Percentiles rank a stretch among this genome's conserved stretches.
Evolutionary conservation across 2,329 filamentous ascomycete genomes (phyloP).

Genomic region (Helotiales sp.): DNA sequence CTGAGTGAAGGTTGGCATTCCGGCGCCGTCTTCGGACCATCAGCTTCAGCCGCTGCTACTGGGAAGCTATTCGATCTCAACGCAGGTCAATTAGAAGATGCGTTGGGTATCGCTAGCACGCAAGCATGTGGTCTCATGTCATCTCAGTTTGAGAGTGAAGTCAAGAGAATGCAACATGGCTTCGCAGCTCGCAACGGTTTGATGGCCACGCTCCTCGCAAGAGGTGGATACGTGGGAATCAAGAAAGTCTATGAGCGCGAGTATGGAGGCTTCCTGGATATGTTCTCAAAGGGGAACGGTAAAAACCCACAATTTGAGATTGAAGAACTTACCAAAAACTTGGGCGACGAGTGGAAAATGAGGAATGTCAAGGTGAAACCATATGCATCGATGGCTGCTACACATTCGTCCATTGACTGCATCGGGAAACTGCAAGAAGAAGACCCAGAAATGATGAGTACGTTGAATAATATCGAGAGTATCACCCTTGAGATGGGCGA

Average conservation of each 20-base stretch:
- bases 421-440: constrained; percentile 35
- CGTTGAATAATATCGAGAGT: constrained; percentile 32
- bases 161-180: constrained; percentile 47
- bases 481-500: constrained; percentile 35
- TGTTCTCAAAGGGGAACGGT: constrained; percentile 37
- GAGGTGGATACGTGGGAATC: constrained; percentile 42
- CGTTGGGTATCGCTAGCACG: constrained; percentile 26
- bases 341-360: constrained; percentile 40
- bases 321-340: constrained; percentile 33
- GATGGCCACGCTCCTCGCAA: constrained; percentile 40
- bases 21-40: constrained; percentile 23
- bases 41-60: constrained; percentile 19
- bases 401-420: constrained; percentile 39
- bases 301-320: constrained; percentile 30
- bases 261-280: constrained; percentile 44
- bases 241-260: constrained; percentile 41
- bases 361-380: constrained; percentile 39
- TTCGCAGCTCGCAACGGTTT: constrained; percentile 46
- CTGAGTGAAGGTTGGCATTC: constrained; percentile 37
- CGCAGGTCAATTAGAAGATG: constrained; percentile 23
- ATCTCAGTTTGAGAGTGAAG: constrained; percentile 40
- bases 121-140: constrained; percentile 27
- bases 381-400: constrained; percentile 39
- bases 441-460: constrained; percentile 29
- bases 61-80: constrained; percentile 19